These are phyloP conservation scores for Clavispora asparagi DNA, from an alignment of 805 yeast species.

Conservation along the genomic window DNA sequence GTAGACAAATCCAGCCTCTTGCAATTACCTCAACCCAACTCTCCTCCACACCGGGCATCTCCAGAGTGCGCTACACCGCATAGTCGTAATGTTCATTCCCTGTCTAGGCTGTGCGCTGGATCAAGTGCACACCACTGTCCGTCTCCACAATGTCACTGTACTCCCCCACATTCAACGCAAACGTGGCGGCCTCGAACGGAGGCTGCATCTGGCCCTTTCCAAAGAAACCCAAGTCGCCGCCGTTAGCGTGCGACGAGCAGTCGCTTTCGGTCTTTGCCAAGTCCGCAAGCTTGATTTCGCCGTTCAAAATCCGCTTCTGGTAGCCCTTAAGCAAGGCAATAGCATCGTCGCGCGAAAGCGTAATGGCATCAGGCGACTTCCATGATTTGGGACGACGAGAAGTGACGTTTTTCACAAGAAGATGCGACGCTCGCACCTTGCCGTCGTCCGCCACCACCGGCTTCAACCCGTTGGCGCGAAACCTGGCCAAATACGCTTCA, in stretches of 20 bases:
- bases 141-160: conserved; percentile 79
- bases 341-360: conserved; percentile 82
- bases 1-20: too few relatives aligned
- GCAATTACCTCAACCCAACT: too few relatives aligned
- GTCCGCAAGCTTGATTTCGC: conserved; percentile 61
- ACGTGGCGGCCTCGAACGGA: conserved; percentile 83
- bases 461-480: conserved; percentile 26
- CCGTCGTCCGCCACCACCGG: conserved; percentile 34
- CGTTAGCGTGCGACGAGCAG: conserved; percentile 78
- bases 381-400: conserved; percentile 91
- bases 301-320: conserved; percentile 55
- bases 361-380: conserved; percentile 68
- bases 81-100: too few relatives aligned
- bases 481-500: conserved; percentile 47
- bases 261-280: conserved; percentile 83
- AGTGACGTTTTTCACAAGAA: conserved; percentile 75
- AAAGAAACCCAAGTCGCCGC: conserved; percentile 90
- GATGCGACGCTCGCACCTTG: conserved; percentile 74
- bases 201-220: conserved; percentile 95
- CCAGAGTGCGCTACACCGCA: too few relatives aligned
- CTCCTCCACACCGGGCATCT: too few relatives aligned
- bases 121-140: conserved; percentile 85
- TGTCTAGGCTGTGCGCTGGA: conserved; percentile 70
- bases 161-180: conserved; percentile 76
- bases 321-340: conserved; percentile 53